Percentiles rank a stretch among this genome's conserved stretches.
Evolutionary conservation across 2,329 filamentous ascomycete species (phyloP).

Genomic region (Arthroderma uncinatum): DNA sequence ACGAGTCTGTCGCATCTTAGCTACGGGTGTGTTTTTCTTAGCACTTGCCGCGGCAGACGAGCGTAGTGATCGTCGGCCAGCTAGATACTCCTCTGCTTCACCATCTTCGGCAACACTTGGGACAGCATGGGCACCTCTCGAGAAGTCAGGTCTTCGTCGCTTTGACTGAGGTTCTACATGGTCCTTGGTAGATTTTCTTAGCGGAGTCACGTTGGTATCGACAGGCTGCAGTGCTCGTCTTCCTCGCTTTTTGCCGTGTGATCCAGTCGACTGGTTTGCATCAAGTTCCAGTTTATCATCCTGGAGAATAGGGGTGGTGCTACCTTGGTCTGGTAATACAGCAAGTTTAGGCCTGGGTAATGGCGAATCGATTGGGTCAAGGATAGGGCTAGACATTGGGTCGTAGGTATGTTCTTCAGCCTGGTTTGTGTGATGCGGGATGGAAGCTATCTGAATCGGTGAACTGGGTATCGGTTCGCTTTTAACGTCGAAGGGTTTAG

Average conservation of each 20-base stretch:
- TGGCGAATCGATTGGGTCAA: slow-evolving; percentile 1
- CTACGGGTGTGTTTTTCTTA: not conserved
- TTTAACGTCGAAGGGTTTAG: slow-evolving; percentile 24
- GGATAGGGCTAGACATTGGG: not conserved
- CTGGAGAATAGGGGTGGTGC: not conserved
- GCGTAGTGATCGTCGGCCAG: not conserved
- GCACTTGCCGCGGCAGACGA: not conserved
- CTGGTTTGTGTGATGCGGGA: not conserved
- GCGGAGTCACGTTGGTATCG: slow-evolving; percentile 20
- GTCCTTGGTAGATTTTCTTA: slow-evolving; percentile 10
- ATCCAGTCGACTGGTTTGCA: not conserved
- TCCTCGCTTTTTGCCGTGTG: slow-evolving; percentile 4
- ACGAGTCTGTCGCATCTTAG: slow-evolving; percentile 15
- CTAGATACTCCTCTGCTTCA: slow-evolving; percentile 19
- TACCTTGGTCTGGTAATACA: not conserved
- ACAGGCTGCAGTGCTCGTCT: slow-evolving; percentile 20
- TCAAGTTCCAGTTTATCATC: not conserved
- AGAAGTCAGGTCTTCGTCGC: slow-evolving; percentile 29
- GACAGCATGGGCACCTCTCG: slow-evolving; percentile 28
- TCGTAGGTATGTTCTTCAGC: not conserved
- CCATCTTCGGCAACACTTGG: slow-evolving; percentile 42
- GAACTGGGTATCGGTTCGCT: slow-evolving; percentile 23
- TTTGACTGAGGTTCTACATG: slow-evolving; percentile 15
- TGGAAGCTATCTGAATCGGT: not conserved
- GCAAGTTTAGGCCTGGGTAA: not conserved